These are phyloP conservation scores for Hypoxylon cercidicola DNA, from an alignment of 495 filamentous ascomycete genomes.

Conservation along the genomic window DNA sequence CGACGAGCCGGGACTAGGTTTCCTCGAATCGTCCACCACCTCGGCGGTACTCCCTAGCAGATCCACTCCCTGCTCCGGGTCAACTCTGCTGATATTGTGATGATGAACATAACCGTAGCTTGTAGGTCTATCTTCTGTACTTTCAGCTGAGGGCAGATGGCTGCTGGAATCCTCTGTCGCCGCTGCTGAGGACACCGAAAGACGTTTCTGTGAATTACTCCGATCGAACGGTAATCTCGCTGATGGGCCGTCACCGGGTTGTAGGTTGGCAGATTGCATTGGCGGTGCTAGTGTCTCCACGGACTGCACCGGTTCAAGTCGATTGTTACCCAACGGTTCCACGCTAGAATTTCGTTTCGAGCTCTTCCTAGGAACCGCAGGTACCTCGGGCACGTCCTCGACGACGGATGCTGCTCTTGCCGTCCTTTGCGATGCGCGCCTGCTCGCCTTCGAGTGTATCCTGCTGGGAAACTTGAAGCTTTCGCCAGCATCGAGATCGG, in stretches of 20 bases:
- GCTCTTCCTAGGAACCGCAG: constrained; percentile 68
- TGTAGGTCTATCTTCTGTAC: constrained; percentile 66
- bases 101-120: constrained; percentile 81
- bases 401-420: constrained; percentile 31
- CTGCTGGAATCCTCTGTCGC: constrained; percentile 59
- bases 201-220: constrained; percentile 61
- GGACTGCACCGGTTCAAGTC: constrained; percentile 22
- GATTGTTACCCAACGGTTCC: constrained; percentile 34
- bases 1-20: constrained; percentile 36
- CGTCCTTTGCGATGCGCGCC: constrained; percentile 41
- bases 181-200: constrained; percentile 58
- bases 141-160: constrained; percentile 42
- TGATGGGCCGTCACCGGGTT: constrained; percentile 41
- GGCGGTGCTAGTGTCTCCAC: constrained; percentile 27
- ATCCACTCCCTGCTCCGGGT: constrained; percentile 55
- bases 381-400: constrained; percentile 46
- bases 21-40: constrained; percentile 53
- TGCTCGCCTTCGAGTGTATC: constrained; percentile 67
- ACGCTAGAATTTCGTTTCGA: constrained; percentile 63
- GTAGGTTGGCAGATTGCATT: constrained; percentile 25
- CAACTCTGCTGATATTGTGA: constrained; percentile 68
- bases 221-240: constrained; percentile 71
- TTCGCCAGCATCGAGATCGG: constrained; percentile 68
- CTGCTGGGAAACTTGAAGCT: constrained; percentile 73
- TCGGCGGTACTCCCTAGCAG: constrained; percentile 62